Percentiles rank a stretch among this genome's conserved stretches.
phyloP scores from a whole-genome alignment of 1,139 yeast genomes.

The Nadsonia starkeyi-henricii region DNA sequence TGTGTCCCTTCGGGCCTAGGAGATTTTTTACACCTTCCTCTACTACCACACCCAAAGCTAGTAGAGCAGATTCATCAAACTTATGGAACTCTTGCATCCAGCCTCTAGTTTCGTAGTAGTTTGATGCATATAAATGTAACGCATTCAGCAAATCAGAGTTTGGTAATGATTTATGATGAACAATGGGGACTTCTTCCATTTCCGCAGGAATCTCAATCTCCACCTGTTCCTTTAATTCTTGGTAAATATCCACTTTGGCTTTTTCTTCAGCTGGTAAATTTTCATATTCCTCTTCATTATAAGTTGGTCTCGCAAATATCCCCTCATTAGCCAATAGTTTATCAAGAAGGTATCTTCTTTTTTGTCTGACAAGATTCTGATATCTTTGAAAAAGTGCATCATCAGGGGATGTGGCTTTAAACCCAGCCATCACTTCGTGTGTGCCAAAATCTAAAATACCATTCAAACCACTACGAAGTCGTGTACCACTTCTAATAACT shows the following conservation, averaged over 20 bases:
- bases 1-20: constrained; percentile 19
- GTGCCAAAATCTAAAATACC: neutral
- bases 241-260: neutral
- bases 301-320: no score
- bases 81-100: constrained; percentile 8
- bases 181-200: neutral
- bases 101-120: constrained; percentile 9
- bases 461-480: neutral
- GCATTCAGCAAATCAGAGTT: constrained; percentile 13
- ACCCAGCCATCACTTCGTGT: neutral
- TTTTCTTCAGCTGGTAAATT: neutral
- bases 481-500: neutral
- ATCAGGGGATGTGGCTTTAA: neutral
- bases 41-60: constrained; percentile 22
- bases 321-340: neutral
- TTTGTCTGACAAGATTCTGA: neutral
- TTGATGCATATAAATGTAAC: constrained; percentile 16
- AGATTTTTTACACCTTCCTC: constrained; percentile 20
- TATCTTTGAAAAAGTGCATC: neutral
- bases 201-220: neutral
- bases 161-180: constrained; percentile 1
- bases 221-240: neutral
- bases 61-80: constrained; percentile 21
- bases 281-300: neutral
- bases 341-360: neutral